Evolutionary conservation across 768 basidiomycete species (phyloP).

Genomic region (Nevesoporus exiguus): DNA sequence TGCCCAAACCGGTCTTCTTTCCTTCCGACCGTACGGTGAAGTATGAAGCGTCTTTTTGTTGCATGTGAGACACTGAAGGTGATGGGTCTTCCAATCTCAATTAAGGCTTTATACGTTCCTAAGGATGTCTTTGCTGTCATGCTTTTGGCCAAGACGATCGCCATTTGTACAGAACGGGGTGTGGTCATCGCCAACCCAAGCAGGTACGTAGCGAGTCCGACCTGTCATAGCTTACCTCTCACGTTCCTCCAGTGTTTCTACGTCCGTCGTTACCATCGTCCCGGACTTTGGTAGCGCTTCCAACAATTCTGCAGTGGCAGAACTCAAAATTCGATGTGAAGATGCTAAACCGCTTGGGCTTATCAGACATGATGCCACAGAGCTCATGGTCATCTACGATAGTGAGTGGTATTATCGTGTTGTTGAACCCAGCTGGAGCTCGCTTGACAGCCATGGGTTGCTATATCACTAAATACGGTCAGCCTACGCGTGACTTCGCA

Average conservation of each 20-base stretch:
- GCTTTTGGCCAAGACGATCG: constrained; percentile 58
- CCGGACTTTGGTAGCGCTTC: constrained; percentile 53
- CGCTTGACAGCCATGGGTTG: constrained; percentile 61
- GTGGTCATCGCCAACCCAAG: constrained; percentile 65
- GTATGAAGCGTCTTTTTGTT: constrained; percentile 37
- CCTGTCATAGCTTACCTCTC: background rate
- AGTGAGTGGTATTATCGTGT: constrained; percentile 39
- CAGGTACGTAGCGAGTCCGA: constrained; percentile 40
- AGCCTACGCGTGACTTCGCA: constrained; percentile 54
- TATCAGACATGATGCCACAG: constrained; percentile 48
- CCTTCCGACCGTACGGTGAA: constrained; percentile 64
- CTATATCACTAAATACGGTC: constrained; percentile 69
- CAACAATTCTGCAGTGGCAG: constrained; percentile 38
- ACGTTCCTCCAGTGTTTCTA: constrained; percentile 35
- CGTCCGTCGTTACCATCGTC: constrained; percentile 44
- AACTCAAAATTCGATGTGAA: constrained; percentile 59
- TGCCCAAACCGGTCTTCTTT: constrained; percentile 27
- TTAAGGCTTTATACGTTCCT: constrained; percentile 64
- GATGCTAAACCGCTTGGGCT: constrained; percentile 64
- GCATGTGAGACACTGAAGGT: background rate
- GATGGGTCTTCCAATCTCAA: background rate
- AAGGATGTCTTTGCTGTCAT: constrained; percentile 64
- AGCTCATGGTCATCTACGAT: constrained; percentile 73
- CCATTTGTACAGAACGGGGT: constrained; percentile 60
- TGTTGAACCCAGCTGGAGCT: constrained; percentile 1